phyloP scores from a whole-genome alignment of 129 eudicot genomes.

The Artemisia argyi region DNA sequence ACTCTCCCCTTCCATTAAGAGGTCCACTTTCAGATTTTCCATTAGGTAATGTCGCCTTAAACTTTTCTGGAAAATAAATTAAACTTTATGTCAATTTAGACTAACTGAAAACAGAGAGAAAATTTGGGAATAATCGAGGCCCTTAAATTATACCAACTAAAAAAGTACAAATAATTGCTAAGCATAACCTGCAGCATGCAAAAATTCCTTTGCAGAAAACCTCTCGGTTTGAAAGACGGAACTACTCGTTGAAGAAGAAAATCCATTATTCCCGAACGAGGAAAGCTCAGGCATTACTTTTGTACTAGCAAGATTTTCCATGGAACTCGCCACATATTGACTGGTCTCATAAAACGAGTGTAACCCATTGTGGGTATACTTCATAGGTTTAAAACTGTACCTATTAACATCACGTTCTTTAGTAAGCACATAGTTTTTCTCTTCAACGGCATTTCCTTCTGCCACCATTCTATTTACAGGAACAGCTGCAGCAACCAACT shows the following conservation, averaged over 20 bases:
- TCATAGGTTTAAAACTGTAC: conserved; percentile 26
- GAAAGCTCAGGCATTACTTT: conserved; percentile 38
- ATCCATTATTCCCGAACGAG: conserved; percentile 36
- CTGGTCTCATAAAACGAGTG: conserved; percentile 57
- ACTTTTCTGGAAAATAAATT: conserved; percentile 43
- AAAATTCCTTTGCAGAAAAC: conserved; percentile 37
- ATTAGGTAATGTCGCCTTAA: conserved; percentile 39
- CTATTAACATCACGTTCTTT: conserved; percentile 34
- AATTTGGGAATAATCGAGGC: conserved; percentile 10
- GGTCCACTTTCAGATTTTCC: conserved; percentile 38
- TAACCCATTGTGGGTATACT: conserved; percentile 46
- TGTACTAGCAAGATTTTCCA: conserved; percentile 39
- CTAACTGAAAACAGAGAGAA: conserved; percentile 1
- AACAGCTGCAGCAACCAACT: conserved; percentile 36
- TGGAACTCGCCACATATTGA: conserved; percentile 31
- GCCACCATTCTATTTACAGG: conserved; percentile 25
- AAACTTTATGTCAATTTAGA: conserved; percentile 11
- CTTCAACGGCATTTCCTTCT: conserved; percentile 33
- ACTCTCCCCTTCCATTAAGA: conserved; percentile 36
- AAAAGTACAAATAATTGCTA: conserved; percentile 12
- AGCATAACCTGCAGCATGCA: conserved; percentile 54
- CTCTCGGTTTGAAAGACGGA: conserved; percentile 36
- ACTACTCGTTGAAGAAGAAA: conserved; percentile 32
- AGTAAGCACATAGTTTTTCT: conserved; percentile 26
- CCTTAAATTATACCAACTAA: not conserved